Percentiles rank a stretch among this genome's conserved stretches.
These are phyloP conservation scores for Phaffia rhodozyma DNA, from an alignment of 1,284 basidiomycete species.

Conservation along the genomic window DNA sequence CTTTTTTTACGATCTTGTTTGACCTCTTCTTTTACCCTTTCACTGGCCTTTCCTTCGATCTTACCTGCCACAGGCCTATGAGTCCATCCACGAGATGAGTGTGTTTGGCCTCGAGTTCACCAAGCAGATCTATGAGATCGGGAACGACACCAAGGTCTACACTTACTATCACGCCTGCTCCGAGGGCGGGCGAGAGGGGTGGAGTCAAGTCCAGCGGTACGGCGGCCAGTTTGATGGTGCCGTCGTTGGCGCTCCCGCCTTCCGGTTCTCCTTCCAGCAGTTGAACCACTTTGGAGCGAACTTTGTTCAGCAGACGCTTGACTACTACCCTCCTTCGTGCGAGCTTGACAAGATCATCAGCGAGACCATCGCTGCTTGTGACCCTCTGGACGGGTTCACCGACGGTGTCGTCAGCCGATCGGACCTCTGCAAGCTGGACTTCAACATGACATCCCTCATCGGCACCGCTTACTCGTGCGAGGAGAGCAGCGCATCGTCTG, in stretches of 20 bases:
- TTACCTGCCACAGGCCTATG: neutral
- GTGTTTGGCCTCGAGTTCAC: constrained; percentile 17
- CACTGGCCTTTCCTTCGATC: constrained; percentile 4
- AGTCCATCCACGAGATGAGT: constrained; percentile 16
- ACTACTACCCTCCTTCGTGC: constrained; percentile 14
- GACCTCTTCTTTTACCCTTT: too few species aligned
- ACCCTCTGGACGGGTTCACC: constrained; percentile 17
- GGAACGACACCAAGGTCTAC: constrained; percentile 3
- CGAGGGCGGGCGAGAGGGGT: constrained; percentile 27
- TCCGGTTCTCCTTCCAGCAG: constrained; percentile 20
- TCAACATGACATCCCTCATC: neutral
- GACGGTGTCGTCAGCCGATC: constrained; percentile 18
- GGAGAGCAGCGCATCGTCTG: too few species aligned
- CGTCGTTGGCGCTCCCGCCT: constrained; percentile 29
- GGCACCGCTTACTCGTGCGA: too few species aligned
- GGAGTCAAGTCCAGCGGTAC: constrained; percentile 23
- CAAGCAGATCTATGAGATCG: constrained; percentile 13
- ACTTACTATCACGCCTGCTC: constrained; percentile 24
- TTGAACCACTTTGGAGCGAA: constrained; percentile 7
- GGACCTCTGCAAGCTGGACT: constrained; percentile 15
- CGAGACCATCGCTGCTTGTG: constrained; percentile 17
- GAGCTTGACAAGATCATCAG: constrained; percentile 8
- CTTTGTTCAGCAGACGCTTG: constrained; percentile 4
- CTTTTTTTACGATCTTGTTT: too few species aligned
- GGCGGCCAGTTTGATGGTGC: constrained; percentile 31